phyloP scores from a whole-genome alignment of 2,329 filamentous ascomycete genomes.

The Fusarium pseudonygamai region DNA sequence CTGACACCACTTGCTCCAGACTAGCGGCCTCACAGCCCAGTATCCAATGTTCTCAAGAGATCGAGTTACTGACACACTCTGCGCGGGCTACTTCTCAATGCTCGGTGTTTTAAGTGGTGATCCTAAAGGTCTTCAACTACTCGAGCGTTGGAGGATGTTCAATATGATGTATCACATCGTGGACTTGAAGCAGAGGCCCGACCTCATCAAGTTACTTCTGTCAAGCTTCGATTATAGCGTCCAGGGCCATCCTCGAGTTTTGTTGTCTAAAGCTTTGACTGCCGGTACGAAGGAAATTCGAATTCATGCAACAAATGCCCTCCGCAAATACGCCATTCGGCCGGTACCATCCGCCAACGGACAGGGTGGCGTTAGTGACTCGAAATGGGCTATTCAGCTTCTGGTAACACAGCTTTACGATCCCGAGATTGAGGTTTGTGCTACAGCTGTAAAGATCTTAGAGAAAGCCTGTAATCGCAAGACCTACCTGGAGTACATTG shows the following conservation, averaged over 20 bases:
- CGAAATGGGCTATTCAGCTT: slow-evolving; percentile 95
- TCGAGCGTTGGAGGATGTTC: slow-evolving; percentile 97
- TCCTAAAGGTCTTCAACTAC: slow-evolving; percentile 82
- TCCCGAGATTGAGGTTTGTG: slow-evolving; percentile 95
- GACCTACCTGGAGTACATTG: slow-evolving; percentile 91
- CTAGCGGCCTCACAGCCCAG: slow-evolving; percentile 79
- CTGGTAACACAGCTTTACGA: slow-evolving; percentile 99
- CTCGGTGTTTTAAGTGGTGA: slow-evolving; percentile 88
- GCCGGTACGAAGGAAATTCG: slow-evolving; percentile 91
- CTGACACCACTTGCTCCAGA: slow-evolving; percentile 52
- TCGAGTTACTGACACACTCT: slow-evolving; percentile 85
- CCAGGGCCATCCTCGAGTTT: slow-evolving; percentile 87
- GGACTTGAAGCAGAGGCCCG: slow-evolving; percentile 88
- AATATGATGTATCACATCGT: slow-evolving; percentile 99
- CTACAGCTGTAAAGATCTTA: slow-evolving; percentile 94
- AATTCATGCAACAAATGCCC: slow-evolving; percentile 85
- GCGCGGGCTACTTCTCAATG: slow-evolving; percentile 93
- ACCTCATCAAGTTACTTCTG: slow-evolving; percentile 88
- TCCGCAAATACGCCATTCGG: slow-evolving; percentile 83
- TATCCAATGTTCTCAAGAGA: slow-evolving; percentile 90
- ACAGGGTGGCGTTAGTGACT: slow-evolving; percentile 65
- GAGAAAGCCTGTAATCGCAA: slow-evolving; percentile 97
- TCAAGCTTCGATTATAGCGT: slow-evolving; percentile 93
- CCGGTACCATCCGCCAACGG: slow-evolving; percentile 51
- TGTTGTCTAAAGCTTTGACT: slow-evolving; percentile 93